Evolutionary conservation across 2,329 filamentous ascomycete species (phyloP).

Genomic region (Rugonectria rugulosa): DNA sequence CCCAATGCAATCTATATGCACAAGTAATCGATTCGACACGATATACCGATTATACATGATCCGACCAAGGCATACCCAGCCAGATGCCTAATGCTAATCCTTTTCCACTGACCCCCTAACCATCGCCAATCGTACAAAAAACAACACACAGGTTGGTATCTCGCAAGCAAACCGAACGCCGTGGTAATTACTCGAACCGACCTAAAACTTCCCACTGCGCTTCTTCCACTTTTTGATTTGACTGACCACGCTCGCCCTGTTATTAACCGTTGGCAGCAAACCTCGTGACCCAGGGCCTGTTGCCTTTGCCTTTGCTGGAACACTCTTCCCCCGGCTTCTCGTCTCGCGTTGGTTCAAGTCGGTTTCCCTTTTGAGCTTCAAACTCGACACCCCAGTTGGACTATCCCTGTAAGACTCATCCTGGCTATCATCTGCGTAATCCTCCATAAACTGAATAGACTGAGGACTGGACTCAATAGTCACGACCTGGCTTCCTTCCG

Average conservation of each 20-base stretch:
- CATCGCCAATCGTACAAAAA: slow-evolving; percentile 28
- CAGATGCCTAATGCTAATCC: too few relatives aligned
- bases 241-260: slow-evolving; percentile 32
- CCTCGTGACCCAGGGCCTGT: too few relatives aligned
- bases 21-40: too few relatives aligned
- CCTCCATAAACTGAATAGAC: slow-evolving; percentile 27
- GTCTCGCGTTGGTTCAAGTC: slow-evolving; percentile 24
- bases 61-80: too few relatives aligned
- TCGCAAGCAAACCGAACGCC: slow-evolving; percentile 5
- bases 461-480: slow-evolving; percentile 40
- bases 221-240: slow-evolving; percentile 35
- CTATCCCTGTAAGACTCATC: slow-evolving; percentile 35
- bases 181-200: background rate
- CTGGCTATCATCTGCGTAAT: slow-evolving; percentile 31
- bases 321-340: slow-evolving; percentile 27
- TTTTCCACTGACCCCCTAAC: background rate
- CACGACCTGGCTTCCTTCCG: slow-evolving; percentile 44
- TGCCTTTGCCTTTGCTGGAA: too few relatives aligned
- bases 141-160: slow-evolving; percentile 16
- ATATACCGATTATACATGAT: background rate
- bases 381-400: slow-evolving; percentile 28
- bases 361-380: slow-evolving; percentile 31
- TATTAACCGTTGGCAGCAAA: slow-evolving; percentile 29
- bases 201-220: slow-evolving; percentile 30
- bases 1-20: too few relatives aligned